A percentile compares a stretch with the other conserved stretches of the same genome.
These are phyloP conservation scores for Mucor plumbeus DNA, from an alignment of 371 early-diverging fungal genomes.

Conservation along the genomic window DNA sequence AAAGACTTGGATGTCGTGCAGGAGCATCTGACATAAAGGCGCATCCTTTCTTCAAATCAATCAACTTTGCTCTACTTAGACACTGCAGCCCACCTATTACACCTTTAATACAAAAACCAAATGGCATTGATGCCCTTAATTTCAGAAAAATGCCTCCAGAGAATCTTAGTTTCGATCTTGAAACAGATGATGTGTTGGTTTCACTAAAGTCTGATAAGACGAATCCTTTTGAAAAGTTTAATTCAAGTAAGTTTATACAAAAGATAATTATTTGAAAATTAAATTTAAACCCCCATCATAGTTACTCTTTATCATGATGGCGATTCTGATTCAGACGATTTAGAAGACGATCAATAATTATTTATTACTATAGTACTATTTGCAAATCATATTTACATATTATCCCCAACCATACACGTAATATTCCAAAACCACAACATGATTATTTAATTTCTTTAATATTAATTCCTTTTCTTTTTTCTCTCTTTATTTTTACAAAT, in stretches of 20 bases:
- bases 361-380: neutral
- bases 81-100: constrained; percentile 87
- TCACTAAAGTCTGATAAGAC: constrained; percentile 25
- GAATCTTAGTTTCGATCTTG: constrained; percentile 27
- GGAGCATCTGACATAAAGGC: constrained; percentile 95
- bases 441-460: too few relatives aligned
- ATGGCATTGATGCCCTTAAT: constrained; percentile 65
- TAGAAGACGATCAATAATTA: neutral
- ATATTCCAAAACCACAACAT: too few relatives aligned
- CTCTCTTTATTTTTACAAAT: too few relatives aligned
- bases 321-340: constrained; percentile 52
- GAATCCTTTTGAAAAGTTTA: constrained; percentile 39
- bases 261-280: neutral
- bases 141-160: constrained; percentile 60
- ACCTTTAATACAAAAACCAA: constrained; percentile 63
- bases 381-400: too few relatives aligned
- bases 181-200: constrained; percentile 32
- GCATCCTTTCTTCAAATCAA: constrained; percentile 89
- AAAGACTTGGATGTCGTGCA: constrained; percentile 79
- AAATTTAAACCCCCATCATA: constrained; percentile 16
- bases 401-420: too few relatives aligned
- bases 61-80: constrained; percentile 91
- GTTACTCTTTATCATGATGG: constrained; percentile 70
- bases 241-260: constrained; percentile 28
- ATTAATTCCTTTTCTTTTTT: too few relatives aligned